These are phyloP conservation scores for Solanum tarapatanum DNA, from an alignment of 257 asterid genomes.

Conservation along the genomic window DNA sequence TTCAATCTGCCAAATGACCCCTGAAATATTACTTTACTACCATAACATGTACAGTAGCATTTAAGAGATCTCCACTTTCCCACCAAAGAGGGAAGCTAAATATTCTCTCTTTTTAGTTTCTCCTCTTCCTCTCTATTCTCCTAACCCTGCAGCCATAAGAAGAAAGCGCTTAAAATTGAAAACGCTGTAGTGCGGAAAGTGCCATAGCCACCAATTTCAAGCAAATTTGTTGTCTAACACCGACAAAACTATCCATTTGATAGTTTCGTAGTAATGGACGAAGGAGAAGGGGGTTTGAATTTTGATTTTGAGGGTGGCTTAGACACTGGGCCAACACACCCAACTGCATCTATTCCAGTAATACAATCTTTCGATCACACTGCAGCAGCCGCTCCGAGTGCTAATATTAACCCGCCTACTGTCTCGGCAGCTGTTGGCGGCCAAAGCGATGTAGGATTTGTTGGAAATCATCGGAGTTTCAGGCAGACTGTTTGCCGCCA, in stretches of 20 bases:
- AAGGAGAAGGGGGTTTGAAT: conserved; percentile 84
- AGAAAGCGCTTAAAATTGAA: neutral
- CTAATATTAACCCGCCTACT: neutral
- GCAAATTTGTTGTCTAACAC: neutral
- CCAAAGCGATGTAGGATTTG: neutral
- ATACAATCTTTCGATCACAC: conserved; percentile 34
- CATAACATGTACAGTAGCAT: neutral
- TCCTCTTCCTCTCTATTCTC: neutral
- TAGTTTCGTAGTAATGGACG: conserved; percentile 44
- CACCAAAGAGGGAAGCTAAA: neutral
- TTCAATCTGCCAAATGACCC: neutral
- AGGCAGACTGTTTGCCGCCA: conserved; percentile 91
- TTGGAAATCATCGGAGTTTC: conserved; percentile 48
- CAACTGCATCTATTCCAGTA: conserved; percentile 76
- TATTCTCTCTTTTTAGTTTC: neutral
- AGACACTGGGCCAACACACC: conserved; percentile 55
- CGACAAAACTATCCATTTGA: neutral
- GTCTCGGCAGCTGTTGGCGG: conserved; percentile 10
- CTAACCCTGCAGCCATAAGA: neutral
- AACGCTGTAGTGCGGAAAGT: neutral
- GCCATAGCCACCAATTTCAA: neutral
- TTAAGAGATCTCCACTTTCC: neutral
- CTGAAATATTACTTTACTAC: neutral
- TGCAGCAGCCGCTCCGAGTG: conserved; percentile 14
- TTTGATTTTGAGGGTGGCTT: conserved; percentile 90